These are phyloP conservation scores for Candida pseudoglaebosa DNA, from an alignment of 805 yeast genomes.

Conservation along the genomic window DNA sequence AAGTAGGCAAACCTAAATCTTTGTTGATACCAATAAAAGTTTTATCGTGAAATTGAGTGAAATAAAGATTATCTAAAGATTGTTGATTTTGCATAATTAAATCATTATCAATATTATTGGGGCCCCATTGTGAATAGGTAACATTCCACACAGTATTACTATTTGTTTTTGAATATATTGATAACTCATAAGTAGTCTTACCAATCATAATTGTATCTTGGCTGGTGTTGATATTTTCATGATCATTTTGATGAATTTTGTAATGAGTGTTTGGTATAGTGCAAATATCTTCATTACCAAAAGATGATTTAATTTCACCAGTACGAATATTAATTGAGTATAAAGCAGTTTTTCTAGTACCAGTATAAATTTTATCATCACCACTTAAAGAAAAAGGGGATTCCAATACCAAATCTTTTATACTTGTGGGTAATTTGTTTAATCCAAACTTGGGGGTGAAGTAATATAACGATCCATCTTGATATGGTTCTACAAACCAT, in stretches of 20 bases:
- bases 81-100: conserved; percentile 38
- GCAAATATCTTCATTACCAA: conserved; percentile 44
- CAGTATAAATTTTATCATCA: conserved; percentile 85
- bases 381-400: conserved; percentile 79
- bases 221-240: conserved; percentile 7
- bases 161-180: conserved; percentile 71
- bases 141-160: conserved; percentile 70
- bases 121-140: conserved; percentile 86
- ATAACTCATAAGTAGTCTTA: conserved; percentile 64
- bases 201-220: conserved; percentile 55
- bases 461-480: conserved; percentile 78
- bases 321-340: conserved; percentile 68
- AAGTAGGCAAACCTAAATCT: conserved; percentile 64
- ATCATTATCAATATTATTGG: conserved; percentile 74
- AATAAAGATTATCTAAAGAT: conserved; percentile 69
- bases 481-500: conserved; percentile 90
- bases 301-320: conserved; percentile 69
- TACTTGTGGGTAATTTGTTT: conserved; percentile 76
- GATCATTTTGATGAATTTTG: conserved; percentile 7
- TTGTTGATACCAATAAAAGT: conserved; percentile 73
- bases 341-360: conserved; percentile 70
- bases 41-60: conserved; percentile 81
- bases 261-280: conserved; percentile 31
- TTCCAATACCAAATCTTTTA: conserved; percentile 69
- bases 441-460: conserved; percentile 74